Base-by-base conservation (phyloP, 2,329 filamentous ascomycete genomes). In the Aspergillus pseudoterreus region DNA sequence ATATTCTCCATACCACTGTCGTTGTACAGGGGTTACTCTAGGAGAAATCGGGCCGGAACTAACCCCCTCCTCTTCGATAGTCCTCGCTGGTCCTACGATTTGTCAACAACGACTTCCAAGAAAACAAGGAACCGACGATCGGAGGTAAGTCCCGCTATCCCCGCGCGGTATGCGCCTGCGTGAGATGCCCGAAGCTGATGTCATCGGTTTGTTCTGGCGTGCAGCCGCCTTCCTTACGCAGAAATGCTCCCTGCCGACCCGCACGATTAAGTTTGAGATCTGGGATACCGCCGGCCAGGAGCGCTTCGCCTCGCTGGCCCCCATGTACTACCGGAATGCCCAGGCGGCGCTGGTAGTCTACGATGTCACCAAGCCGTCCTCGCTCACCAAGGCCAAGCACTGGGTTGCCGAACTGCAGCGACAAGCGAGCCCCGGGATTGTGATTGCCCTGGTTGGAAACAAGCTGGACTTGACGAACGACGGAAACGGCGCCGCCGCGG, bases 271-370 rank as follows among this genome's bases (percentile, higher is more conserved):
- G 59, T 92, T 92, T 68, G 88, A 92, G 72, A 97, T 99, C 67
- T 99, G 92, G 92, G 92, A 99, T 78, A 97, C 92, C 14, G 92
- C 94, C 41, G 92, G 92, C 68, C 92, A 99, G 75, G 92, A 99
- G 78, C 90, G 92, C 58, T 99, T 97, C 70, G 92, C 92, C 63
- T 95, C 89, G 47, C 84, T 97, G 55, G 94, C 94, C 47, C 94
- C 92, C 64, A 97, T 97, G 94, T 99, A 99, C 82, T 97, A 97
- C 80, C 91, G 92, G 75, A 97, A 99, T 71, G 94, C 94, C 47
- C 92, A 97, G 77, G 91, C 92, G 58, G 94, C 94, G 12, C 88
- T 99, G 61, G 92, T 99, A 56, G 92, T 97, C 70, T 99, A 97
- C 83, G 92, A 99, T 71, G 86, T 99, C 64, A 99, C 94, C 57